Conservation (phyloP, 495 filamentous ascomycete species). For the Saxophila tyrrhenica region DNA sequence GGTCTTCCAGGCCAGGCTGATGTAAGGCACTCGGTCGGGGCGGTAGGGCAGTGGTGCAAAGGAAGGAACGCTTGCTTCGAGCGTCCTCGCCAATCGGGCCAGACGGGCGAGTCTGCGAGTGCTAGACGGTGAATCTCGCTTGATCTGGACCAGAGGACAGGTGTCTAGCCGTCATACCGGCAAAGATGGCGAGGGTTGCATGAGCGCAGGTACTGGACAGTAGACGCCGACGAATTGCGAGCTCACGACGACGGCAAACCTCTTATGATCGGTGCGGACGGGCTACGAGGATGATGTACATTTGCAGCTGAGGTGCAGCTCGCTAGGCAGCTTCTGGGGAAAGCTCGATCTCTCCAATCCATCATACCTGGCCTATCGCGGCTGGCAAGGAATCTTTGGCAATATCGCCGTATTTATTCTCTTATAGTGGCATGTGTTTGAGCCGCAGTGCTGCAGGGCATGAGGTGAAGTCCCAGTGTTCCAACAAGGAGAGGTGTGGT, state of each 20-base stretch:
- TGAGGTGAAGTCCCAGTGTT: not conserved
- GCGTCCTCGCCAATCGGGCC: not conserved
- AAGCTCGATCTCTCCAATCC: not conserved
- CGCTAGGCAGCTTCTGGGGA: not conserved
- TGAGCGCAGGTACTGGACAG: not conserved
- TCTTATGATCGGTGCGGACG: too few species aligned
- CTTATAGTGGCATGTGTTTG: too few species aligned
- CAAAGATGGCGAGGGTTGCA: not conserved
- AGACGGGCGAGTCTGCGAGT: not conserved
- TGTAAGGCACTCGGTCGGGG: not conserved
- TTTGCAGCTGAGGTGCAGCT: not conserved
- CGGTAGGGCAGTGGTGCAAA: not conserved
- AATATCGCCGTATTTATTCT: too few species aligned
- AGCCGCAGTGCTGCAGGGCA: not conserved
- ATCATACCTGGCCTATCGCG: not conserved
- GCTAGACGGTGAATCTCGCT: not conserved
- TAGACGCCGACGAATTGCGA: conserved; percentile 4
- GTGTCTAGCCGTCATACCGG: not conserved
- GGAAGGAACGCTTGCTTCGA: not conserved
- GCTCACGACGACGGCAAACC: not conserved
- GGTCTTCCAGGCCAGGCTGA: not conserved
- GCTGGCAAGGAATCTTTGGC: not conserved
- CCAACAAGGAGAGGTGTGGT: not conserved
- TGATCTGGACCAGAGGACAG: not conserved
- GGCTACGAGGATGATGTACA: conserved; percentile 1